Base-by-base conservation (phyloP, 108 stramenopile genomes). In the Bacterosira constricta region DNA sequence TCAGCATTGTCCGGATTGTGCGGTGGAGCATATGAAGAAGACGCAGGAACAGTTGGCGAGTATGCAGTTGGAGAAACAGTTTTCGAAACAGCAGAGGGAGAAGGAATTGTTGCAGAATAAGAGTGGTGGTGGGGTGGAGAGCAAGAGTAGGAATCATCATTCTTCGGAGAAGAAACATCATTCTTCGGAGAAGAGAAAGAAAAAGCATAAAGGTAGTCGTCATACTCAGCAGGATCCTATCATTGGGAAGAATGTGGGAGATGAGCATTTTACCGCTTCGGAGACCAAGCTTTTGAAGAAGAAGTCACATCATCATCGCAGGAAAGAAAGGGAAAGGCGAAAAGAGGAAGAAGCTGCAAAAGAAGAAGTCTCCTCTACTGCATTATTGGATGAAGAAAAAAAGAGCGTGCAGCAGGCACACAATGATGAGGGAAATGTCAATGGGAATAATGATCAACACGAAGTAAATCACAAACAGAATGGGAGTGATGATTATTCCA, bases 1-100 rank as follows among this genome's bases (percentile, higher is more conserved):
- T 39, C 69, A 77, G 47, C 67, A 77, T 65, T 77, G 76, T 49
- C 76, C 76, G 17, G 76, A 77, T 37, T 77, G 76, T 57, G 76
- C 67, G 18, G 55, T 77, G 37, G 76, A 77, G 47, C 63, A 77
- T 27, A 64, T 77, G 76, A 77, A 64, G 39, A 64, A 61, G 63
- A 69, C 59, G 25, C 68, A 77, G 23, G 66, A 77, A 54, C 51
- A 50, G 26, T 27, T 77, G 18, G 62, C 76, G 17, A 54, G 23
- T 6, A 52, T 46, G 29, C 53, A 73, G 23, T 20, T 64, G 13
- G 21, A 46, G 31, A 10, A 49, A 49, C 47, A 18, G 38, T 10
- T 39, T 10, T 10, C 7, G 38, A 11, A 39, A 39, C 20, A 59
- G 36, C 11, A 41, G 58, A 23, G 13, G 18, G 58, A 59, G 25